A percentile compares a stretch with the other conserved stretches of the same genome.
phyloP scores from a whole-genome alignment of 148 eudicot genomes.

The Simmondsia chinensis region DNA sequence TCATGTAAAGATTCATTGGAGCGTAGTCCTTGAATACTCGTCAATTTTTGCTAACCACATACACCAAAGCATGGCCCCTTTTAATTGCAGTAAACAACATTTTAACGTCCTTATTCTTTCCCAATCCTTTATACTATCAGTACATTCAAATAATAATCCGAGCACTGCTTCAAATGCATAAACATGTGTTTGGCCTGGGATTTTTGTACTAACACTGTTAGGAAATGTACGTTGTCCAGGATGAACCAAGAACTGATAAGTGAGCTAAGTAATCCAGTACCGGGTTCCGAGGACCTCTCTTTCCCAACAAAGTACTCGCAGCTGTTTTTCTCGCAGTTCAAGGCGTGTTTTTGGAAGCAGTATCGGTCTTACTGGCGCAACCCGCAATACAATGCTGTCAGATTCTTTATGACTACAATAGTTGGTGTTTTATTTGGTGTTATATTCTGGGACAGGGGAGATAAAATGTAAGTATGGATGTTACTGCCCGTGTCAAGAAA shows the following conservation, averaged over 20 bases:
- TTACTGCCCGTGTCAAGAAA: background rate
- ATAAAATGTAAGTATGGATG: slow-evolving; percentile 36
- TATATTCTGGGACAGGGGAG: slow-evolving; percentile 50
- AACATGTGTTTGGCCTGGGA: too few species aligned
- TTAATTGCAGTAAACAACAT: too few species aligned
- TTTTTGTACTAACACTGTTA: too few species aligned
- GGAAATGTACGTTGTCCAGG: slow-evolving; percentile 18
- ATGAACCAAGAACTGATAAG: slow-evolving; percentile 43
- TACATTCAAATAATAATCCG: too few species aligned
- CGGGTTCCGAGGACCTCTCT: slow-evolving; percentile 35
- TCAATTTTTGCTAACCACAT: too few species aligned
- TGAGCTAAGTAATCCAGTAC: slow-evolving; percentile 30
- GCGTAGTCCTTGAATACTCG: too few species aligned
- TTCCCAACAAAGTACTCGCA: slow-evolving; percentile 53
- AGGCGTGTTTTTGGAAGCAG: slow-evolving; percentile 71
- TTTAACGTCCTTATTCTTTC: background rate
- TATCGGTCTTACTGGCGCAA: slow-evolving; percentile 72
- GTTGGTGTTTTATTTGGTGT: slow-evolving; percentile 44
- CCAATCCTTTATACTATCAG: too few species aligned
- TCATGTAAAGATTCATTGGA: too few species aligned
- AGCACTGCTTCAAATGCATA: too few species aligned
- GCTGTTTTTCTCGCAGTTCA: slow-evolving; percentile 35
- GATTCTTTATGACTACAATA: slow-evolving; percentile 28
- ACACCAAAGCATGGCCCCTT: too few species aligned
- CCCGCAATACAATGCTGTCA: slow-evolving; percentile 44